Evolutionary conservation across 257 asterid species (phyloP), one percentile per base, ranked within the genome.

Genomic region (Plantago major): DNA sequence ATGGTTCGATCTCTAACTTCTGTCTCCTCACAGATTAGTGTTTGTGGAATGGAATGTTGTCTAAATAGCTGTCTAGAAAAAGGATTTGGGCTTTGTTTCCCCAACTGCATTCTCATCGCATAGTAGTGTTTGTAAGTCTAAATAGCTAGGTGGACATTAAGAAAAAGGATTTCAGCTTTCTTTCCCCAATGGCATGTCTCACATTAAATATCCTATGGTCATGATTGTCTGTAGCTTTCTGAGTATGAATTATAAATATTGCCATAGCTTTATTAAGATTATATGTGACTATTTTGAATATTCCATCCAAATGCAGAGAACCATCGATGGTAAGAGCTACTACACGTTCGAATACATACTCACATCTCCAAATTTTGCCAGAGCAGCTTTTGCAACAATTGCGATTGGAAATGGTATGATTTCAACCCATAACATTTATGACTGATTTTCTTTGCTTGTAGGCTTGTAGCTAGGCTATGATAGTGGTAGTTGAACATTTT

Each of bases 341-440:
- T 90, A 77, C 76, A 85, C 95, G 3, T 84, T 90, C 11, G 96
- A 90, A 65, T 90, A 87, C 59, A 64, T 78, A 38, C 83, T 87
- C 50, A 87, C 93, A 12, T 79, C 88, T 46, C 80, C 79, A 15
- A 85, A 83, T 68, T 90, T 90, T 70, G 58, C 89, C 40, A 71
- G 96, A 58, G 81, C 97, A 30, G 96, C 97, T 61, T 90, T 87
- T 63, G 95, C 95, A 51, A 90, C 95, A 63, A 83, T 90, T 66
- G 90, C 96, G 9, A 79, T 90, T 53, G 97, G 79, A 68, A 90
- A 87, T 51, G 96, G 95, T 87, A 87, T 11, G 75, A 38, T 3
- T 11, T 58, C 54, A 2, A 9, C 6, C 44, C 61, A 15, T 26
- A 54, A 15, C 38, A 15, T 45, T 18, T 42, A 51, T 46, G 17